Conservation (phyloP, 2,329 filamentous ascomycete genomes). For the Beauveria pseudobassiana region DNA sequence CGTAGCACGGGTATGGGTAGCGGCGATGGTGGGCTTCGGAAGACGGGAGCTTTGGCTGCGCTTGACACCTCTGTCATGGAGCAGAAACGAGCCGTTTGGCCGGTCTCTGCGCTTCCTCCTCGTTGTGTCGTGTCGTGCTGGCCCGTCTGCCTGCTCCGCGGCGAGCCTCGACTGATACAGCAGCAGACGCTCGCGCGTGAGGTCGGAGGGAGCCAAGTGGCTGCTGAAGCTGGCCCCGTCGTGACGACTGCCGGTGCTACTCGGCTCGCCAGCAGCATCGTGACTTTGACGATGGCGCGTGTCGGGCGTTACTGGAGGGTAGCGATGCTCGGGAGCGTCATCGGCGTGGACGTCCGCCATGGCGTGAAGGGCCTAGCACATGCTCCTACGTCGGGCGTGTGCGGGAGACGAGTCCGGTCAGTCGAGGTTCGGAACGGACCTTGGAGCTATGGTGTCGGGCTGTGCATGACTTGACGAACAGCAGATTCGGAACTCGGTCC, state of each 20-base stretch:
- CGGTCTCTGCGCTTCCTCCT: slow-evolving; percentile 16
- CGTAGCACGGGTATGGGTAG: neutral
- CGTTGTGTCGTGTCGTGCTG: slow-evolving; percentile 13
- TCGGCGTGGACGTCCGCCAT: slow-evolving; percentile 18
- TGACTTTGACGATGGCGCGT: slow-evolving; percentile 27
- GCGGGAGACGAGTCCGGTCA: neutral
- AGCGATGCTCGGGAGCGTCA: neutral
- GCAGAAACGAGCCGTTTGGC: slow-evolving; percentile 12
- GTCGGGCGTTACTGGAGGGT: slow-evolving; percentile 7
- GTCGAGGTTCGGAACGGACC: neutral
- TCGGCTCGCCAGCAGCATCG: slow-evolving; percentile 37
- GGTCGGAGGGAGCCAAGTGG: neutral
- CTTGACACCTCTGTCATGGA: neutral
- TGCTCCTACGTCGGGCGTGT: slow-evolving; percentile 12
- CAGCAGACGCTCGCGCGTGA: slow-evolving; percentile 12
- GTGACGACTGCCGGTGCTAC: slow-evolving; percentile 25
- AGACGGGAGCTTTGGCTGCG: slow-evolving; percentile 4
- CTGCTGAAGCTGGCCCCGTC: slow-evolving; percentile 13
- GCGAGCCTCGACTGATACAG: neutral
- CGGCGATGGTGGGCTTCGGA: neutral
- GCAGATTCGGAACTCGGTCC: neutral
- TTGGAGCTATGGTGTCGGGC: neutral
- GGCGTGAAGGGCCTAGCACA: slow-evolving; percentile 13
- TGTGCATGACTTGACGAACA: neutral
- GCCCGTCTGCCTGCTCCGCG: slow-evolving; percentile 13